Base-by-base conservation (phyloP, 2,329 filamentous ascomycete species). In the Ophiostoma triangulosporum region DNA sequence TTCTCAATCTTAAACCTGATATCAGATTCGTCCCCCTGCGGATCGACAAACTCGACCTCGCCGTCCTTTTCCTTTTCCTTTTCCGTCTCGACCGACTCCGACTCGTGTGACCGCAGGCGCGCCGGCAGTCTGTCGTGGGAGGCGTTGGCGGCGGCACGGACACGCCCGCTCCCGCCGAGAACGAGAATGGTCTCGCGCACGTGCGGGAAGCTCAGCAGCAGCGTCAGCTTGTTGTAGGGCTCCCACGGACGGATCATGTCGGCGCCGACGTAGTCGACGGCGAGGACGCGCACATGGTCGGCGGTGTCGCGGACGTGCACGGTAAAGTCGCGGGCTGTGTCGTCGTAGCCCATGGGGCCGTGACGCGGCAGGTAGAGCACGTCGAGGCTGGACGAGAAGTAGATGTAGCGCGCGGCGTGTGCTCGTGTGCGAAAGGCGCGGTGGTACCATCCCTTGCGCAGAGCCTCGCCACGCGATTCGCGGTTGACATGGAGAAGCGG, bases 201-300 rank as follows among this genome's bases (percentile, higher is more conserved):
- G 26, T 64, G 60, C 2, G 64, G 65, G 49, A 73, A 74, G 52
- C 66, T 68, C 46, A 69, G 63, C 51, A 75, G 65, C 40, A 75
- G 61, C 24, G 66, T 65, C 31, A 71, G 70, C 62, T 75, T 75
- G 63, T 72, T 73, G 63, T 74, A 75, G 11, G 69, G 69, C 64
- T 75, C 73, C 73, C 73, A 75, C 15, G 72, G 72, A 33, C 70
- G 63, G 49, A 72, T 69, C 51, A 73, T 65, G 32, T 68, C 63
- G 15, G 68, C 62, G 27, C 65, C 65, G 32, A 75, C 70, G 53
- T 73, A 69, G 60, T 75, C 73, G 48, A 75, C 65, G 2, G 71
- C 73, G 6, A 75, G 63, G 32, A 66, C 64, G 43, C 61, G 61
- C 12, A 73, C 63, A 32, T 59, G 56, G 36, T 66, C 61, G 29